Base-by-base conservation (phyloP, 2,329 filamentous ascomycete species). In the Rhynchosporium secalis region DNA sequence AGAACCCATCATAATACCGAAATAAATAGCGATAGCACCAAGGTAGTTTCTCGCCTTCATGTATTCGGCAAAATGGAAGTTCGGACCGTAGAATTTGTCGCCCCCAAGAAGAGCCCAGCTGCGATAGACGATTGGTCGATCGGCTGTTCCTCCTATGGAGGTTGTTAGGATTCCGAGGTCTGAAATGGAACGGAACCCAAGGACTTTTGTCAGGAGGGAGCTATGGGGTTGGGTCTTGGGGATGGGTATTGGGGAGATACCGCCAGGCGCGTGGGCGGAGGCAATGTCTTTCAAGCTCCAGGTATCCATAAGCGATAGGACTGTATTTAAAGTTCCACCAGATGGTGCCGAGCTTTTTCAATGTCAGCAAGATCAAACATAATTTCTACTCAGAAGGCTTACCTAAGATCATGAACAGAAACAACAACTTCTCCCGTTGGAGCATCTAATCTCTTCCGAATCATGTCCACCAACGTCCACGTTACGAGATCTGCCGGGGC, bases 281-380 rank as follows among this genome's bases (percentile, higher is more conserved):
- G 70, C 71, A 5, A 88, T 66, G 58, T 86, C 77, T 54, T 77
- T 75, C 20, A 83, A 56, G 28, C 76, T 75, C 70, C 81, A 86
- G 51, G 75, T 73, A 31, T 88, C 85, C 61, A 86, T 78, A 28
- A 86, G 67, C 52, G 73, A 81, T 13, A 97, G 74, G 3, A 86
- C 78, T 0, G 91, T 92, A 40, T 84, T 80, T 4, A 93, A 76
- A 1, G 90, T 88, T 52, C 87, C 87, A n/a, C 86, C 86, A 1
- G 86, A 89, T 2, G 84, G 81, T 1, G 75, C 69, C 31, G 76
- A 73, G 49, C 80, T 84, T 74, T n/a, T 43, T 26, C 41, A 49
- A 55, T 61, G 47, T 68, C 26, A 59, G 47, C 9, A 10, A 29
- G 31, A 61, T 15, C 1, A 20, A 31, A 36, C 5, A 36, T 10